phyloP scores from a whole-genome alignment of 176 grass and related monocot species.

The Cenchrus americanus region DNA sequence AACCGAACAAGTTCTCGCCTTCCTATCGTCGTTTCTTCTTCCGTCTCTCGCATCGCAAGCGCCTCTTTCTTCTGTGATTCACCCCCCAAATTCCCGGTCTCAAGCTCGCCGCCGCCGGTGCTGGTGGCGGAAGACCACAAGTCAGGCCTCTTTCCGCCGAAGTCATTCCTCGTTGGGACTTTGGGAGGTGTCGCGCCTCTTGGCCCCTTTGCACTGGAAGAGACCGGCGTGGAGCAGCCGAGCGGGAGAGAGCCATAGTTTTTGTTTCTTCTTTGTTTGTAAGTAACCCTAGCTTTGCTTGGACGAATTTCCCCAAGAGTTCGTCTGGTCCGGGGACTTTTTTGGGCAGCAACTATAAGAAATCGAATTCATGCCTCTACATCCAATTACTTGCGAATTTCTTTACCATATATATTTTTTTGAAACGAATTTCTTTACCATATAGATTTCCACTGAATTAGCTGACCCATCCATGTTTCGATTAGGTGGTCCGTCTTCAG shows the following conservation, averaged over 20 bases:
- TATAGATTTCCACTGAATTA: background rate
- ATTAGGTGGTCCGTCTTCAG: background rate
- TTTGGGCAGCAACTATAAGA: background rate
- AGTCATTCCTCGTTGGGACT: background rate
- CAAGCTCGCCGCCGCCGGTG: background rate
- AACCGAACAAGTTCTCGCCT: background rate
- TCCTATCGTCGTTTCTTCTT: background rate
- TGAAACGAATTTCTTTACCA: background rate
- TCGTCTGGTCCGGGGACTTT: background rate
- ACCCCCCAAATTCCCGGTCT: background rate
- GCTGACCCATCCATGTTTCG: background rate
- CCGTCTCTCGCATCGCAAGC: background rate
- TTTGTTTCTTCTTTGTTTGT: background rate
- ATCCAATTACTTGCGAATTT: background rate
- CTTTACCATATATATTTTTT: background rate
- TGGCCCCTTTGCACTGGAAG: background rate
- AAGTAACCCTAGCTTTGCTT: slow-evolving; percentile 8
- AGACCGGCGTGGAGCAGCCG: background rate
- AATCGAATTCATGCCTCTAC: background rate
- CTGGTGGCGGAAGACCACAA: background rate
- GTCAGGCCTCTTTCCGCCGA: background rate
- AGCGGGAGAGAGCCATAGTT: background rate
- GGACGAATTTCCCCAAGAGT: background rate
- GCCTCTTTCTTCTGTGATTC: slow-evolving; percentile 9
- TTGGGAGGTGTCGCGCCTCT: background rate